phyloP scores from a whole-genome alignment of 2,329 filamentous ascomycete species.

The Acephala macrosclerotiorum region DNA sequence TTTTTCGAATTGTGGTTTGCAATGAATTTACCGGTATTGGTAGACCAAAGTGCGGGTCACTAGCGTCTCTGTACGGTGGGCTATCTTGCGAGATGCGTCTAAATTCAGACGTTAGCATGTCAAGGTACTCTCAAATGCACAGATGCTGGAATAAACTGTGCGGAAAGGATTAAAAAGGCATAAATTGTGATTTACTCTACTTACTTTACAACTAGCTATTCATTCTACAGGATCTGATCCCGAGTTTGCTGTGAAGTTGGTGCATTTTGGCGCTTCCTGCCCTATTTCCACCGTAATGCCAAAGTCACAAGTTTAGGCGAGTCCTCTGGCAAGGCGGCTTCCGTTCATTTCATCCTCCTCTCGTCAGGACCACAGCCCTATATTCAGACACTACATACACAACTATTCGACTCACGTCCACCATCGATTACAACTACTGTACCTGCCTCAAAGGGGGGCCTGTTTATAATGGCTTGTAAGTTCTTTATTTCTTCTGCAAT shows the following conservation, averaged over 20 bases:
- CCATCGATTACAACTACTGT: background rate
- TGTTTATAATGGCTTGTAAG: slow-evolving; percentile 49
- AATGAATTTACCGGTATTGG: background rate
- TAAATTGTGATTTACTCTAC: no score
- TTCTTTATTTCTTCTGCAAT: slow-evolving; percentile 32
- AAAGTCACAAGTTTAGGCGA: slow-evolving; percentile 1
- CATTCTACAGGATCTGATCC: no score
- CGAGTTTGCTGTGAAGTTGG: background rate
- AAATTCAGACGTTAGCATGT: background rate
- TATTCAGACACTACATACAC: background rate
- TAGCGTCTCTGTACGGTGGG: background rate
- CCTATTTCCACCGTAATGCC: background rate
- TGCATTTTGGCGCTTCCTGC: background rate
- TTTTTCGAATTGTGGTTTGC: background rate
- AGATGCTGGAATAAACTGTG: no score
- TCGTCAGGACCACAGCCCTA: background rate
- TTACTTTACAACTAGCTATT: no score
- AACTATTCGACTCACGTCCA: background rate
- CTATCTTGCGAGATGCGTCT: background rate
- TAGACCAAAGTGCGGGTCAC: background rate
- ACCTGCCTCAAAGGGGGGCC: slow-evolving; percentile 36
- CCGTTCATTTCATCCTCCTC: slow-evolving; percentile 2
- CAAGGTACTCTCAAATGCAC: no score
- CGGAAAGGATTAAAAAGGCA: no score
- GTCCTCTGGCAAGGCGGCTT: background rate